phyloP scores from a whole-genome alignment of 2,329 filamentous ascomycete species.

The Raffaelea albimanens region DNA sequence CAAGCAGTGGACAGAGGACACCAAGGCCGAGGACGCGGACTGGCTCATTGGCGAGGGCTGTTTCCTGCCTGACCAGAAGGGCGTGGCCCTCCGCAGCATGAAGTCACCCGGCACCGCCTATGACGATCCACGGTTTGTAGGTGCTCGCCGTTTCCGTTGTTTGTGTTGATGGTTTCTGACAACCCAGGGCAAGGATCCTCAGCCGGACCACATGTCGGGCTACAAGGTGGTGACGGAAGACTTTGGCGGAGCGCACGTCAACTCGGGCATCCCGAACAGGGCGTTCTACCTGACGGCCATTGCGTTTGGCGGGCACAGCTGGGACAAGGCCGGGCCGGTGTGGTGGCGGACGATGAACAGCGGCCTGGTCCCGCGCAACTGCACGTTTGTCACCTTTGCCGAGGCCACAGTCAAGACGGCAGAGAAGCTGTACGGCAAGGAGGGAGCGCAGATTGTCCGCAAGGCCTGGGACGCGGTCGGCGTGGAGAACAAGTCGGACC shows the following conservation, averaged over 20 bases:
- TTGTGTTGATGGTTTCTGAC: background rate
- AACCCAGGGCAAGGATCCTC: slow-evolving; percentile 40
- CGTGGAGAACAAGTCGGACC: slow-evolving; percentile 20
- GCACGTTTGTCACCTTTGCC: slow-evolving; percentile 39
- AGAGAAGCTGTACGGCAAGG: slow-evolving; percentile 29
- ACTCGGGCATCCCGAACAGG: slow-evolving; percentile 48
- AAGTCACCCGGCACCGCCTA: slow-evolving; percentile 44
- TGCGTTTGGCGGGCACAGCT: slow-evolving; percentile 41
- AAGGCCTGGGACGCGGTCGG: slow-evolving; percentile 40
- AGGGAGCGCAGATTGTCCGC: slow-evolving; percentile 32
- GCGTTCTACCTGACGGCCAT: slow-evolving; percentile 42
- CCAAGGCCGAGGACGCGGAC: slow-evolving; percentile 35
- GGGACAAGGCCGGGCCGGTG: slow-evolving; percentile 43
- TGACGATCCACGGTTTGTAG: slow-evolving; percentile 38
- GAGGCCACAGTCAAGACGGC: slow-evolving; percentile 37
- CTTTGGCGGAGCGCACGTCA: slow-evolving; percentile 45
- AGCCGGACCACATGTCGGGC: slow-evolving; percentile 36
- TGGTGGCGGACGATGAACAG: slow-evolving; percentile 41
- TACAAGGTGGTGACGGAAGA: slow-evolving; percentile 32
- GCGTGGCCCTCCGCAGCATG: slow-evolving; percentile 43
- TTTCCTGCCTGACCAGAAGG: slow-evolving; percentile 39
- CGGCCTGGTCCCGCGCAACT: slow-evolving; percentile 28
- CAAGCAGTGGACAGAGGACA: slow-evolving; percentile 40
- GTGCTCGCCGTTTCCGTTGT: slow-evolving; percentile 11
- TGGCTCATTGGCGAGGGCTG: slow-evolving; percentile 47